Conservation (phyloP, 208 protist genomes). For the Kentomonas sorsogonicus region DNA sequence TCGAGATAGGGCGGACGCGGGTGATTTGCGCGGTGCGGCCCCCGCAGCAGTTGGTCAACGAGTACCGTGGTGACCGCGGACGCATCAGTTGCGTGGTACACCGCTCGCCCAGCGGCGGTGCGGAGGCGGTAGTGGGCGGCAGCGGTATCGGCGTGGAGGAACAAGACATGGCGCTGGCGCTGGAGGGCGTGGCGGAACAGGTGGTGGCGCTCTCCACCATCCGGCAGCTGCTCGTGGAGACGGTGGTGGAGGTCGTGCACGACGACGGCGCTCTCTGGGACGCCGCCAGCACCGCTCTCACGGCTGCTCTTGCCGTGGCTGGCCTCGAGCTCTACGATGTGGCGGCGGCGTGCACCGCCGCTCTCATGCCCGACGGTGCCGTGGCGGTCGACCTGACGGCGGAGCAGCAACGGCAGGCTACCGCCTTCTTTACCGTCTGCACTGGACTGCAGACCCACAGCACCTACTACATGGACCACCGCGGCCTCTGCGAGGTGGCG, state of each 20-base stretch:
- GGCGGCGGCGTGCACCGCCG: conserved; percentile 64
- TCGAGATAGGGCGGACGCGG: conserved; percentile 74
- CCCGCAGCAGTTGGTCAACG: conserved; percentile 80
- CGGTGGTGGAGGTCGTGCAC: conserved; percentile 61
- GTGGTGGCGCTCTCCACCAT: conserved; percentile 65
- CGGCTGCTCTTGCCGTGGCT: conserved; percentile 51
- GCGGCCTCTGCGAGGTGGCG: conserved; percentile 49
- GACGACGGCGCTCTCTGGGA: conserved; percentile 75
- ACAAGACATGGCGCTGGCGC: conserved; percentile 62
- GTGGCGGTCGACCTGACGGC: conserved; percentile 48
- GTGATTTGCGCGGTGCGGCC: conserved; percentile 72
- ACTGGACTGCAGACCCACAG: conserved; percentile 36
- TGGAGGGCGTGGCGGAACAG: conserved; percentile 79
- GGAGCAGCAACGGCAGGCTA: conserved; percentile 34
- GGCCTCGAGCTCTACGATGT: conserved; percentile 67
- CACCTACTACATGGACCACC: conserved; percentile 52
- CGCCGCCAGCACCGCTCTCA: conserved; percentile 56
- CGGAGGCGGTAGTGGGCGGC: conserved; percentile 20
- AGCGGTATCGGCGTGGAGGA: too few relatives aligned
- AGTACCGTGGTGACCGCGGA: conserved; percentile 75
- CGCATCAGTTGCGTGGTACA: conserved; percentile 59
- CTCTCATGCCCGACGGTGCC: conserved; percentile 42
- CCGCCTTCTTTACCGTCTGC: conserved; percentile 42
- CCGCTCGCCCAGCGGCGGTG: conserved; percentile 20
- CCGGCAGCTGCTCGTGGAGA: conserved; percentile 72